A percentile compares a stretch with the other conserved stretches of the same genome.
Evolutionary conservation across 208 protist genomes (phyloP).

Genomic region (Wallacemonas sp.): DNA sequence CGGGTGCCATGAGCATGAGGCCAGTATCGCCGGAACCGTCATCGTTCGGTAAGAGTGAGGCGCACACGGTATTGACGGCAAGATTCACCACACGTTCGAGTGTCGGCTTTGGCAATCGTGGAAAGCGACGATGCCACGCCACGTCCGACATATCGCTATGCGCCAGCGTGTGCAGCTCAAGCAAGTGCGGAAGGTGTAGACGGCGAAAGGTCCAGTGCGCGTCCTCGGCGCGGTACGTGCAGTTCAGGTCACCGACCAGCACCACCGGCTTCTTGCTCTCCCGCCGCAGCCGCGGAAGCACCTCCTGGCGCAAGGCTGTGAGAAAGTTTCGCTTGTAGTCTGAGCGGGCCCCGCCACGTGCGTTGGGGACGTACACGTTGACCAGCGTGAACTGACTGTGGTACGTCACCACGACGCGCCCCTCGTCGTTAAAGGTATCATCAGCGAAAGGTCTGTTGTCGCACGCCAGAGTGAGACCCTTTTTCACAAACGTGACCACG

Average conservation of each 20-base stretch:
- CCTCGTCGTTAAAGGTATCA: slow-evolving; percentile 81
- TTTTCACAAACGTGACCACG: slow-evolving; percentile 80
- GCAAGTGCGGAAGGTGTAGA: slow-evolving; percentile 44
- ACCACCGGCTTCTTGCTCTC: slow-evolving; percentile 70
- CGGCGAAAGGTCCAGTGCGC: slow-evolving; percentile 71
- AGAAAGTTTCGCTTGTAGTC: slow-evolving; percentile 73
- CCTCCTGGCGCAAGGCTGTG: slow-evolving; percentile 25
- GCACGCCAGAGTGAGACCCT: slow-evolving; percentile 64
- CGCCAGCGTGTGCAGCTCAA: slow-evolving; percentile 24
- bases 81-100: slow-evolving; percentile 38
- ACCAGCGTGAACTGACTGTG: slow-evolving; percentile 78
- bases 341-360: slow-evolving; percentile 49
- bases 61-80: slow-evolving; percentile 42
- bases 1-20: neutral
- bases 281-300: slow-evolving; percentile 41
- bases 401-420: slow-evolving; percentile 76
- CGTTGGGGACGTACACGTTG: slow-evolving; percentile 91
- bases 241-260: slow-evolving; percentile 83
- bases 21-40: neutral
- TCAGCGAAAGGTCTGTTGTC: slow-evolving; percentile 66
- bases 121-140: slow-evolving; percentile 31
- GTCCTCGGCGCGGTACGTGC: slow-evolving; percentile 79
- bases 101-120: slow-evolving; percentile 30
- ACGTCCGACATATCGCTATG: slow-evolving; percentile 17
- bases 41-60: slow-evolving; percentile 16